Conservation (phyloP, 257 asterid genomes). For the Scutellaria baicalensis region DNA sequence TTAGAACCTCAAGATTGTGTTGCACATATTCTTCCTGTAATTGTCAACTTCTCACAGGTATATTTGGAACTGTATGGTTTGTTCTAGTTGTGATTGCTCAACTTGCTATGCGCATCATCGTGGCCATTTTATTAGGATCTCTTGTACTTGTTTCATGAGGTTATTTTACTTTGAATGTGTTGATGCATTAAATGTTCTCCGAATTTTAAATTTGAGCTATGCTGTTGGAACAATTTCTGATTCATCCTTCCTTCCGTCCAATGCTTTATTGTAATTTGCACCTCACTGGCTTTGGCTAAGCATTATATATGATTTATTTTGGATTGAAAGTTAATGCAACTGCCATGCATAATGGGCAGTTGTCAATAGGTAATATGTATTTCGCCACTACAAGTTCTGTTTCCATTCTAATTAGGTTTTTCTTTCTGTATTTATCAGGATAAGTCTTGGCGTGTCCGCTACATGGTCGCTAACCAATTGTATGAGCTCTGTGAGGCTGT, state of each 20-base stretch:
- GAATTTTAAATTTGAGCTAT: background rate
- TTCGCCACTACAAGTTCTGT: background rate
- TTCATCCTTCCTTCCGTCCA: background rate
- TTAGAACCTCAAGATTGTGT: conserved; percentile 90
- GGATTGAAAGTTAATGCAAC: background rate
- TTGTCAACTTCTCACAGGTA: conserved; percentile 95
- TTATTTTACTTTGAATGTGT: background rate
- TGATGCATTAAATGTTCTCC: background rate
- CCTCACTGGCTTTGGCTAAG: background rate
- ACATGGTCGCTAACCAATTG: conserved; percentile 97
- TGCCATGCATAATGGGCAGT: background rate
- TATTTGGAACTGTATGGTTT: background rate
- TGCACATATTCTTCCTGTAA: conserved; percentile 85
- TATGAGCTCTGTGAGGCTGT: conserved; percentile 98
- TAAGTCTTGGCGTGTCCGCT: conserved; percentile 99
- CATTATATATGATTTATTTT: background rate
- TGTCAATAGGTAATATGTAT: background rate
- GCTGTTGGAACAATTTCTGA: background rate
- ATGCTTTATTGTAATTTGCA: background rate
- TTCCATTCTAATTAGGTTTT: background rate
- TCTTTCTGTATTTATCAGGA: conserved; percentile 38
- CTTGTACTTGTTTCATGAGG: conserved; percentile 2
- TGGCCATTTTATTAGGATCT: background rate
- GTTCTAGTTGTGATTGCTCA: background rate
- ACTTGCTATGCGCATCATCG: background rate